A percentile compares a stretch with the other conserved stretches of the same genome.
phyloP scores from a whole-genome alignment of 345 rosid genomes.

The Eucalyptus rudis region DNA sequence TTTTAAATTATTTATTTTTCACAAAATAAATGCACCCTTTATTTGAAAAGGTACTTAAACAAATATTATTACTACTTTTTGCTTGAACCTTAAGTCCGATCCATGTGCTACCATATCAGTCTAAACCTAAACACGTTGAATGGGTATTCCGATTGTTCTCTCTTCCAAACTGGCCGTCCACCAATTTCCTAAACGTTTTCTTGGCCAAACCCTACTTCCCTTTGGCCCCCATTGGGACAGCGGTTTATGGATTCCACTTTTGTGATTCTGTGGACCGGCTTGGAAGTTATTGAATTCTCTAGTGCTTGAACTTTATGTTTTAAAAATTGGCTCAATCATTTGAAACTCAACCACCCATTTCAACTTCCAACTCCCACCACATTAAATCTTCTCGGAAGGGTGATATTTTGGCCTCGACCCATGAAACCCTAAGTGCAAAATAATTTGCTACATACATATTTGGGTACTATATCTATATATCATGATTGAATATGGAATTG shows the following conservation, averaged over 20 bases:
- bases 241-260: neutral
- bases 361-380: constrained; percentile 2
- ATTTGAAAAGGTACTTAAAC: neutral
- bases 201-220: neutral
- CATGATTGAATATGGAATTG: neutral
- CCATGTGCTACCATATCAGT: neutral
- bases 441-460: neutral
- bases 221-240: neutral
- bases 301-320: neutral
- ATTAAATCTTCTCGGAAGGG: neutral
- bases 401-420: neutral
- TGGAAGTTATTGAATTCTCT: neutral
- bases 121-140: neutral
- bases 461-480: neutral
- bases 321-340: constrained; percentile 14
- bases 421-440: neutral
- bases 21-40: neutral
- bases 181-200: neutral
- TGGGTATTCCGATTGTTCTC: neutral
- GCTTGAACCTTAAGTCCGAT: neutral
- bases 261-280: neutral
- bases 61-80: neutral
- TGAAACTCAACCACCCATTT: constrained; percentile 1
- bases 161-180: neutral
- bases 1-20: neutral